A percentile compares a stretch with the other conserved stretches of the same genome.
Conservation (phyloP, 805 yeast genomes). For the Sungouiozyma intestinalis region DNA sequence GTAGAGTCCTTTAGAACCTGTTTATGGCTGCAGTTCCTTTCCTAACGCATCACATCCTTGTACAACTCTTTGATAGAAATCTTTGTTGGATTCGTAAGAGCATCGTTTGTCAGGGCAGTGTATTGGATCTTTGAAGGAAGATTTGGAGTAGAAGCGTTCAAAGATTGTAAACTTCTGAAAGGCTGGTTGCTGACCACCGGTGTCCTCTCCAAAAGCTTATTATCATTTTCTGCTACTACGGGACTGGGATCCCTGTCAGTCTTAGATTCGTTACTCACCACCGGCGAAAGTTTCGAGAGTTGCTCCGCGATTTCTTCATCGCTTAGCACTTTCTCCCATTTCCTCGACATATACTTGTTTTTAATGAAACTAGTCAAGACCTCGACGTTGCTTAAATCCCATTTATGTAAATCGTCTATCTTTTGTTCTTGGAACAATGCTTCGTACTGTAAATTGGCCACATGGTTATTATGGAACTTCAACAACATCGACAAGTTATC, state of each 20-base stretch:
- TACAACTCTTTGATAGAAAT: not conserved
- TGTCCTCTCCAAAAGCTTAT: not conserved
- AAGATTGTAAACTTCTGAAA: not conserved
- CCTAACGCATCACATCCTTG: not conserved
- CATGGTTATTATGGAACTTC: constrained; percentile 67
- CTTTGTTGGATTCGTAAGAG: not conserved
- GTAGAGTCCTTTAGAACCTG: not conserved
- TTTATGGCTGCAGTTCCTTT: not conserved
- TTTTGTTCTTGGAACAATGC: constrained; percentile 35
- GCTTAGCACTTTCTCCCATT: constrained; percentile 42
- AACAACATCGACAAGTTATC: constrained; percentile 77
- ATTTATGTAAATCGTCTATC: constrained; percentile 18
- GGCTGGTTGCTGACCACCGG: not conserved
- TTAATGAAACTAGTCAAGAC: constrained; percentile 83
- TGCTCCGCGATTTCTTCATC: not conserved
- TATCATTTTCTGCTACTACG: no score
- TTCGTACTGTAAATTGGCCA: constrained; percentile 77
- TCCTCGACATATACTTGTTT: constrained; percentile 81
- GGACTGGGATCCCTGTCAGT: no score
- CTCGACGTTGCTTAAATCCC: constrained; percentile 59
- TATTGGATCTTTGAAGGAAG: not conserved
- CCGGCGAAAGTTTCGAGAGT: not conserved
- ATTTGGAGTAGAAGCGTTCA: not conserved
- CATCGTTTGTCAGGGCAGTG: not conserved
- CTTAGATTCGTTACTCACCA: not conserved